Conservation (phyloP, 371 early-diverging fungal species). For the Fennellomyces sp. region DNA sequence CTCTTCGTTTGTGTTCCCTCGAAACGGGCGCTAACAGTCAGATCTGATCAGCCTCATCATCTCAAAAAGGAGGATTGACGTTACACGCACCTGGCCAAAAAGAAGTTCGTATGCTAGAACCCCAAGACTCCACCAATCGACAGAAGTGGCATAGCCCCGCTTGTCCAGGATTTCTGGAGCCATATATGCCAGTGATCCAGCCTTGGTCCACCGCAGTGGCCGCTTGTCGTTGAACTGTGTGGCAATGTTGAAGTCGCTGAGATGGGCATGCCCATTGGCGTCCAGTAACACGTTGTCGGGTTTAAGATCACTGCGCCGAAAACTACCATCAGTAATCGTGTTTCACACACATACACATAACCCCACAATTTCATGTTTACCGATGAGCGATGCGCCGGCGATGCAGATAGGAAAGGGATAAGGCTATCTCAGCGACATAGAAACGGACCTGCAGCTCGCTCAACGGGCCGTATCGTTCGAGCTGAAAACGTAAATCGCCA, state of each 20-base stretch:
- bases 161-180: constrained; percentile 75
- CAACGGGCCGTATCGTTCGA: constrained; percentile 63
- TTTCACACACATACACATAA: too few relatives aligned
- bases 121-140: constrained; percentile 93
- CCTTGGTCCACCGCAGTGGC: constrained; percentile 58
- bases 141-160: constrained; percentile 66
- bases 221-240: constrained; percentile 57
- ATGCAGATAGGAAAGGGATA: constrained; percentile 75
- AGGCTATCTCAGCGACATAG: constrained; percentile 75
- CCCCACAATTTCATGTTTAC: constrained; percentile 29
- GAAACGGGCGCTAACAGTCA: constrained; percentile 72
- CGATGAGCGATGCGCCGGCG: constrained; percentile 58
- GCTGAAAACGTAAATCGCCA: constrained; percentile 85
- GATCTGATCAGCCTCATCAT: too few relatives aligned
- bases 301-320: constrained; percentile 82
- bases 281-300: constrained; percentile 96
- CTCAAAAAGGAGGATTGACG: too few relatives aligned
- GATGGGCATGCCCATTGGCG: constrained; percentile 78
- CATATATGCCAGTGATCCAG: constrained; percentile 76
- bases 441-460: constrained; percentile 76
- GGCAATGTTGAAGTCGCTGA: constrained; percentile 90
- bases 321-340: too few relatives aligned
- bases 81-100: constrained; percentile 64
- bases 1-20: constrained; percentile 36
- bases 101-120: constrained; percentile 81